Conservation (phyloP, 306 rosid genomes). For the Rosa multiflora region DNA sequence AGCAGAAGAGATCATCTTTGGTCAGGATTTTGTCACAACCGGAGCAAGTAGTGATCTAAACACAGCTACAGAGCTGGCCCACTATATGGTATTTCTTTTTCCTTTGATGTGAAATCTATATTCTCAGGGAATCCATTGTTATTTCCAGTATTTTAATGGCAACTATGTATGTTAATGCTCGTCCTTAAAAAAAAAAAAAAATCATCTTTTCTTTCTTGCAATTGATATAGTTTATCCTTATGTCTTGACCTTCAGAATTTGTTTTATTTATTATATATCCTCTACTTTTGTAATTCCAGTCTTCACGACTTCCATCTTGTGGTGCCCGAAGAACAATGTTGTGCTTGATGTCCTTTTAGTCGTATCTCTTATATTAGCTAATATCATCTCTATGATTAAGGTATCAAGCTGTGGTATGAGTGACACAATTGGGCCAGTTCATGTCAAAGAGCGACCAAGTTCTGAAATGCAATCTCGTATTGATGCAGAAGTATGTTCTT, state of each 20-base stretch:
- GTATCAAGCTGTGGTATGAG: conserved; percentile 97
- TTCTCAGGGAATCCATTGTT: background rate
- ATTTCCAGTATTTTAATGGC: background rate
- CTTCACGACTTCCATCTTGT: background rate
- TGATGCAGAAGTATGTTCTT: conserved; percentile 83
- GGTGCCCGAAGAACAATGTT: conserved; percentile 11
- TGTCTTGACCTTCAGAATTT: background rate
- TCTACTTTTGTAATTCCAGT: background rate
- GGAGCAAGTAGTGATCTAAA: conserved; percentile 97
- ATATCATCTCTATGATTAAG: conserved; percentile 33
- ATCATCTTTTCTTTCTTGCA: background rate
- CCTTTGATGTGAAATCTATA: background rate
- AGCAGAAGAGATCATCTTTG: conserved; percentile 95
- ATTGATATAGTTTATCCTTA: background rate
- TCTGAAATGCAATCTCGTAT: conserved; percentile 95
- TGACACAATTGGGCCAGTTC: conserved; percentile 87
- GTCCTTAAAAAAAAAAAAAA: background rate
- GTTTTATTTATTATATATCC: background rate
- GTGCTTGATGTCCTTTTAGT: background rate
- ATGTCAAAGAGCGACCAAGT: conserved; percentile 91
- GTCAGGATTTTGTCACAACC: conserved; percentile 83
- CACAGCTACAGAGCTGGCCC: conserved; percentile 96
- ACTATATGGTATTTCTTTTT: conserved; percentile 69
- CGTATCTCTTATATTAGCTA: background rate
- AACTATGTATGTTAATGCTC: background rate